These are phyloP conservation scores for Fusarium nodosum DNA, from an alignment of 2,329 filamentous ascomycete species.

Conservation along the genomic window DNA sequence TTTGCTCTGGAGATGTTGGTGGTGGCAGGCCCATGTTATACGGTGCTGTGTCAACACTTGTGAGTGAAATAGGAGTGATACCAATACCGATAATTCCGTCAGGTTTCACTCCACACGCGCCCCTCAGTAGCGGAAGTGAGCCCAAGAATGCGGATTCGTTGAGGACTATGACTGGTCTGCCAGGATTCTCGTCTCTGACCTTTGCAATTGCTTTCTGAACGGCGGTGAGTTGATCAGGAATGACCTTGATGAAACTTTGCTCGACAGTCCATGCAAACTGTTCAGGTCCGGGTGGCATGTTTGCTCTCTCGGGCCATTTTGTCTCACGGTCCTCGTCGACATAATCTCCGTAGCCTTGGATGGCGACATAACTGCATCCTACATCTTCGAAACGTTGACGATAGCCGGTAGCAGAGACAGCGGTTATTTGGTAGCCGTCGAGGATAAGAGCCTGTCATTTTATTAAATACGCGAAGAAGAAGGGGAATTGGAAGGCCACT, in stretches of 20 bases:
- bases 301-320: slow-evolving; percentile 4
- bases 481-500: neutral
- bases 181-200: neutral
- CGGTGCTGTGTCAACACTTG: slow-evolving; percentile 1
- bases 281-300: slow-evolving; percentile 1
- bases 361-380: slow-evolving; percentile 5
- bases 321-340: slow-evolving; percentile 13
- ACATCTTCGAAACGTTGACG: slow-evolving; percentile 4
- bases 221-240: slow-evolving; percentile 7
- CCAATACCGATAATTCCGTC: slow-evolving; percentile 10
- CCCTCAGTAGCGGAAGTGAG: neutral
- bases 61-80: slow-evolving; percentile 9
- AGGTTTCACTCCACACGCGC: neutral
- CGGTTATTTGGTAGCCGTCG: slow-evolving; percentile 9
- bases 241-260: slow-evolving; percentile 16
- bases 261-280: slow-evolving; percentile 8
- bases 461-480: neutral
- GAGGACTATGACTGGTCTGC: slow-evolving; percentile 3
- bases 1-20: neutral
- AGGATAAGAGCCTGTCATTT: neutral
- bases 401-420: slow-evolving; percentile 12
- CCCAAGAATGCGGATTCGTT: slow-evolving; percentile 10
- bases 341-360: slow-evolving; percentile 20
- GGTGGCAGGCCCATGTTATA: neutral
- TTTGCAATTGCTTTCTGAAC: slow-evolving; percentile 2